Base-by-base conservation (phyloP, 75 land plant genomes). In the Selaginella moellendorffii region DNA sequence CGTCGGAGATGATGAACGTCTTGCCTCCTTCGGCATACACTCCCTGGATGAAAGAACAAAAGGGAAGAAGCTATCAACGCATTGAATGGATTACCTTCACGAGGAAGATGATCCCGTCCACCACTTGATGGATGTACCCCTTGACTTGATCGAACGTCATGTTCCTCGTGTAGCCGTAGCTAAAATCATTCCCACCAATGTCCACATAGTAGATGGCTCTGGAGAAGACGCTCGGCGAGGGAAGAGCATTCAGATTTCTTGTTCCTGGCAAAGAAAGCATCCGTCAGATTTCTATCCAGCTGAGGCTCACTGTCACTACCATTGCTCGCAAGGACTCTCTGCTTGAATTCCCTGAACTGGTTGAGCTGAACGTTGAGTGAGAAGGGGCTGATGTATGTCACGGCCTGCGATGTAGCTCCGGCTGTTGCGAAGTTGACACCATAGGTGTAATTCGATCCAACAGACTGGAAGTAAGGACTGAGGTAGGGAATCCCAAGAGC, bases 401-500 rank as follows among this genome's bases (percentile, higher is more conserved):
- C n/a, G n/a, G n/a, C n/a, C n/a, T n/a, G n/a, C n/a, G n/a, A n/a
- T n/a, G n/a, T n/a, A n/a, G n/a, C n/a, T n/a, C n/a, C n/a, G n/a
- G n/a, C n/a, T n/a, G n/a, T n/a, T n/a, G n/a, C n/a, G n/a, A n/a
- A n/a, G n/a, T n/a, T n/a, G n/a, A n/a, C n/a, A 1, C 17, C n/a
- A n/a, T 70, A 76, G 5, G 65, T 73, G 65, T 56, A 87, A 42
- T 87, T 79, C 10, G 92, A 85, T 19, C 79, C 85, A 19, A 85
- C 70, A 14, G 92, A 80, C 71, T 85, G 82, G 66, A 87, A 64
- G 52, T 87, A 87, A 26, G 88, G 92, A 68, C 81, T 82, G 23
- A 87, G 26, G 65, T 75, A 85, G 27, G 92, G 88, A 30, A 82
- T 25, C 31, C 92, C 92, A 5, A 85, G 67, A 52, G 70, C 83